Base-by-base conservation (phyloP, 805 yeast genomes). In the Lipomyces starkeyi region DNA sequence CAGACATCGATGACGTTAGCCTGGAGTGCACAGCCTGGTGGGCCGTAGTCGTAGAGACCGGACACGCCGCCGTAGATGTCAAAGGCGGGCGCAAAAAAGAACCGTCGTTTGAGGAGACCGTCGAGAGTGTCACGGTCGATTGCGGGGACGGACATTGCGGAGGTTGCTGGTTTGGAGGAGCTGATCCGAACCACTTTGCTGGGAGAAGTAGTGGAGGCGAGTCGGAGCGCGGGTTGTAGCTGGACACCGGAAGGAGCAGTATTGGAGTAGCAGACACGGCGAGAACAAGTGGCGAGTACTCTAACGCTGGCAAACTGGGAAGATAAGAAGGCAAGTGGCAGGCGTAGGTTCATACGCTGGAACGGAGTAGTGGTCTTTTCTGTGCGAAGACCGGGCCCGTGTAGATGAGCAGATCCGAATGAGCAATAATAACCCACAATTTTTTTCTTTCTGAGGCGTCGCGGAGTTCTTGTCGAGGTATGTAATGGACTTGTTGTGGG, bases 21-120 rank as follows among this genome's bases (percentile, higher is more conserved):
- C 84, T 94, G 98, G 81, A 95, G 87, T 13, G 98, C 96, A 83
- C 98, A 94, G 71, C 99, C 99, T 79, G 99, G 98, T 71, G 99
- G 99, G 83, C 99, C 99, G 78, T 93, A 95, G 80, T 95, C 99
- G 80, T 91, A 95, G 67, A 95, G 85, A 73, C 99, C 99, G 60
- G 97, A 91, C 58, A 95, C 98, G 80, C 99, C 99, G 74, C 99
- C 99, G 80, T 95, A 95, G 72, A 94, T 87, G 79, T 95, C 99
- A 76, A 95, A 95, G 47, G 98, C 89, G 73, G 99, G 99, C 20
- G 98, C 97, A 79, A 87, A 96, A 82, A 95, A 95, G 84, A 95
- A 95, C 79, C 99, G 88, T 80, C 98, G 89, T 81, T 94, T 95
- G 76, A 95, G 83, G 67, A 93, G 91, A 79, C 90, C 88, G 80